These are phyloP conservation scores for Diversispora epigaea DNA, from an alignment of 192 early-diverging fungal species.

Conservation along the genomic window DNA sequence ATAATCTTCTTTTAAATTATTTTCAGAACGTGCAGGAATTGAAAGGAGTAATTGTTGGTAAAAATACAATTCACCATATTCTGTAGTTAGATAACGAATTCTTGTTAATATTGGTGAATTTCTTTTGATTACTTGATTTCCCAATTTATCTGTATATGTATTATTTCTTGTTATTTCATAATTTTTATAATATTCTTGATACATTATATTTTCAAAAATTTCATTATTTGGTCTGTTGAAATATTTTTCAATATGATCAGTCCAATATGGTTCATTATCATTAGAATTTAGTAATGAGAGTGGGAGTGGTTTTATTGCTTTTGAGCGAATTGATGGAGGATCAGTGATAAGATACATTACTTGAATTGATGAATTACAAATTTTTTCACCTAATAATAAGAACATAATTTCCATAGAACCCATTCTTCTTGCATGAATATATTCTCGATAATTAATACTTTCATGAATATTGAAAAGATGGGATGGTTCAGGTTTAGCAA, in stretches of 20 bases:
- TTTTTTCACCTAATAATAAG: too few relatives aligned
- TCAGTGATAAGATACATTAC: neutral
- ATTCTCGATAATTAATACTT: too few relatives aligned
- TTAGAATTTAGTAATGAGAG: neutral
- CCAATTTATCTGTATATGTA: neutral
- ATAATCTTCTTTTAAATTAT: neutral
- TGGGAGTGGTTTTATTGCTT: neutral
- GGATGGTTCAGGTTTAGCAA: neutral
- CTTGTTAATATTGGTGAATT: too few relatives aligned
- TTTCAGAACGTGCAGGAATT: neutral
- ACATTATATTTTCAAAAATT: neutral
- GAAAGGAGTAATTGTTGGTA: neutral
- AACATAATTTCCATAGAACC: too few relatives aligned
- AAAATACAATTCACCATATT: conserved; percentile 13
- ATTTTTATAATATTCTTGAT: neutral
- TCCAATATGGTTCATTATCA: conserved; percentile 9
- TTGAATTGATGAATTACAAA: conserved; percentile 6
- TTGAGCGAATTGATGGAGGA: neutral
- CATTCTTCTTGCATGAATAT: too few relatives aligned
- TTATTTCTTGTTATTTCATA: neutral
- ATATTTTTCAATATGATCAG: neutral
- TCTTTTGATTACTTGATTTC: neutral
- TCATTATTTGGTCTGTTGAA: neutral
- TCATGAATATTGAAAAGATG: too few relatives aligned
- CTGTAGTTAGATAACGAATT: too few relatives aligned